Conservation (phyloP, 2,329 filamentous ascomycete species). For the Chaetoscypha palmicola region DNA sequence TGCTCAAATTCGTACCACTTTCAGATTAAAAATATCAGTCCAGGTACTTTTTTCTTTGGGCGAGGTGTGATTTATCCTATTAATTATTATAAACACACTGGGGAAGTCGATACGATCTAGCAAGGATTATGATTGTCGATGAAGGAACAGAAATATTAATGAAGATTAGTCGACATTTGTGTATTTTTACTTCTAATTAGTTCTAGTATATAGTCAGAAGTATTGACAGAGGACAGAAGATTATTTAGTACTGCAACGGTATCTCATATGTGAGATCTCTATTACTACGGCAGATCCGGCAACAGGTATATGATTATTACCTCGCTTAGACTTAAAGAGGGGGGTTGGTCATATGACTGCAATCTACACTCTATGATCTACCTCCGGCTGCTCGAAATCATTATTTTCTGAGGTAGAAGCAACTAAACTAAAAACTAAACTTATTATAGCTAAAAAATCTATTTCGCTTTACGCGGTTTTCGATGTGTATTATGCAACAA, state of each 20-base stretch:
- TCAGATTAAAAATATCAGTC: constrained; percentile 14
- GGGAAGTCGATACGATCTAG: not conserved
- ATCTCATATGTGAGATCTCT: not conserved
- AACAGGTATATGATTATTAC: not conserved
- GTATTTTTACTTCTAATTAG: constrained; percentile 3
- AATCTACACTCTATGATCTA: constrained; percentile 6
- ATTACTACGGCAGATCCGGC: not conserved
- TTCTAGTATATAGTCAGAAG: not conserved
- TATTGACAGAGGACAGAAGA: not conserved
- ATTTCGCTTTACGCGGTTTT: constrained; percentile 6
- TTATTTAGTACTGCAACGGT: not conserved
- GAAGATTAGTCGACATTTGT: constrained; percentile 1
- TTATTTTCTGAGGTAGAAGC: constrained; percentile 5
- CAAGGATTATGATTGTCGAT: not conserved
- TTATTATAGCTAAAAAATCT: constrained; percentile 3
- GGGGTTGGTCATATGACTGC: constrained; percentile 4
- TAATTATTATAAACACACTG: not conserved
- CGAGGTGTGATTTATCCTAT: not conserved
- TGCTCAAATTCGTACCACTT: constrained; percentile 9
- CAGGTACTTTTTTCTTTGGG: not conserved
- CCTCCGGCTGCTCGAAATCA: constrained; percentile 4
- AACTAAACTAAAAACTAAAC: constrained; percentile 6
- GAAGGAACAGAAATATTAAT: not conserved
- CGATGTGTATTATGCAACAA: constrained; percentile 5
- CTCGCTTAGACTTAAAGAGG: constrained; percentile 1